Base-by-base conservation (phyloP, 139 green algal genomes). In the Asterochloris sp. region DNA sequence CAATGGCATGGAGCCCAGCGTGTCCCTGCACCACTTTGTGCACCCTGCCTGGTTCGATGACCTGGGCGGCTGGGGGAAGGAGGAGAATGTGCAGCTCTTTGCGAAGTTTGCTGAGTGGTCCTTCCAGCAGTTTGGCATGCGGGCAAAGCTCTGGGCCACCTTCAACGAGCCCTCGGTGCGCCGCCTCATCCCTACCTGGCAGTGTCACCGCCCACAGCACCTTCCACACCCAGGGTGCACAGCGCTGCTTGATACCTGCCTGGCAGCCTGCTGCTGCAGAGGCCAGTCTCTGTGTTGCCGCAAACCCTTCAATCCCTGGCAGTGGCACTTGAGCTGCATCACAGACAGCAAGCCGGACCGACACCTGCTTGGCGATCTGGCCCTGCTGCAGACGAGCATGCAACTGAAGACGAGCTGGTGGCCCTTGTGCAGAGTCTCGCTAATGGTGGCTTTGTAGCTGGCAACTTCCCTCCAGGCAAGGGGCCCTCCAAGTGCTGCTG, bases 1-100 rank as follows among this genome's bases (percentile, higher is more conserved):
- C 67, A 62, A 83, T 29, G 80, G 80, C 0, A 67, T 97, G 82
- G 87, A 91, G 74, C 90, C 92, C 19, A 92, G 92, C 62, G 86
- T 92, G 26, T 95, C 93, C 24, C 87, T 97, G 82, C 92, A 96
- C 89, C 94, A 97, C 86, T 97, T 97, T 80, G 90, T 91, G 71
- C 92, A 97, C 74, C 94, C 94, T 16, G 66, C 68, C 63, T 96
- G 93, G 93, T 97, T 97, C 89, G 92, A 97, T 27, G 86, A 90
- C 0, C 75, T 92, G 67, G 93, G 93, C 19, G 94, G 91, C n/a
- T 97, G 95, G 78, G 86, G 80, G 11, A 89, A 90, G 68, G 90
- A 93, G 78, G 90, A 86, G 17, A 96, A 95, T 91, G 95, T 95
- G 73, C 62, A 83, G 0, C 28, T 86, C 60, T 98, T 96, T 84